Evolutionary conservation across 345 rosid genomes (phyloP).

Genomic region (Hevea brasiliensis): DNA sequence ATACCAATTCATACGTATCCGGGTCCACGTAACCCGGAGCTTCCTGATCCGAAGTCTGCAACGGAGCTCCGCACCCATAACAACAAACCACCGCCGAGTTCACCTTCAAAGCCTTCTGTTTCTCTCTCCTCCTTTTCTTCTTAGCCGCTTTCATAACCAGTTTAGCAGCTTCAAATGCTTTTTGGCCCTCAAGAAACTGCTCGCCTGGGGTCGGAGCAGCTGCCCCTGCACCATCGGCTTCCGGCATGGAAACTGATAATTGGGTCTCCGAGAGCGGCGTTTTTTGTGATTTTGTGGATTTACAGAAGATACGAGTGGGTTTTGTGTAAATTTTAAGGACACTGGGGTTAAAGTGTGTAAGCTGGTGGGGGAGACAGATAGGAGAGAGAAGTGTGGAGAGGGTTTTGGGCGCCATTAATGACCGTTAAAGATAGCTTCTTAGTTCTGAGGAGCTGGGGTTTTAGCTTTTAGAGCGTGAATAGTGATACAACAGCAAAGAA

Average conservation of each 20-base stretch:
- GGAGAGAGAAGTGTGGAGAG: constrained; percentile 51
- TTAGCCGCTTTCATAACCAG: constrained; percentile 45
- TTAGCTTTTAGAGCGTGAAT: no score
- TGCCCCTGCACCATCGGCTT: constrained; percentile 61
- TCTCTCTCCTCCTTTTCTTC: constrained; percentile 46
- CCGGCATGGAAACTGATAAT: constrained; percentile 26
- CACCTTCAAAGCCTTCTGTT: constrained; percentile 38
- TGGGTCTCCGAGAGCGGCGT: constrained; percentile 31
- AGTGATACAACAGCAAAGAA: no score
- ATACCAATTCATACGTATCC: constrained; percentile 72
- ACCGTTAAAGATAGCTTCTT: background rate
- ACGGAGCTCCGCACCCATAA: constrained; percentile 95
- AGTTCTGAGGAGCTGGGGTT: no score
- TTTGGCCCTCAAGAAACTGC: constrained; percentile 59
- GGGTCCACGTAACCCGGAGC: constrained; percentile 78
- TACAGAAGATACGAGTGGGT: constrained; percentile 35
- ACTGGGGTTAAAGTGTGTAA: constrained; percentile 31
- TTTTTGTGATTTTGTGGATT: constrained; percentile 28
- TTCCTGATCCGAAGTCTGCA: constrained; percentile 72
- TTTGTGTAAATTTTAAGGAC: constrained; percentile 31
- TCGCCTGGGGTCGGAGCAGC: constrained; percentile 80
- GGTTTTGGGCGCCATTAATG: constrained; percentile 57
- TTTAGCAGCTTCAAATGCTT: constrained; percentile 58
- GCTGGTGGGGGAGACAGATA: constrained; percentile 40
- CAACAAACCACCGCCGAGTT: constrained; percentile 53